Base-by-base conservation (phyloP, 2,329 filamentous ascomycete species). In the Paraphoma sp. region DNA sequence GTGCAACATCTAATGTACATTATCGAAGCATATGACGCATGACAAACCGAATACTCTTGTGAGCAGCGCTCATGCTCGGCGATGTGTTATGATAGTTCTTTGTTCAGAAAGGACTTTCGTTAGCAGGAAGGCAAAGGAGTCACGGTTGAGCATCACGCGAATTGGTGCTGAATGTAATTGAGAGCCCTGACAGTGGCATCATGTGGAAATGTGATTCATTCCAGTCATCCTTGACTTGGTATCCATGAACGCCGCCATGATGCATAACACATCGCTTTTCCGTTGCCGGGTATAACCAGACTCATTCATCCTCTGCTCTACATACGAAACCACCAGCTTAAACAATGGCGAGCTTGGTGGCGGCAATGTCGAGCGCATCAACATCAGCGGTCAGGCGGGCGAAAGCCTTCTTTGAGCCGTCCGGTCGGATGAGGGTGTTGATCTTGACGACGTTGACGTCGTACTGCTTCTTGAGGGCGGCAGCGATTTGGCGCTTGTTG, bases 401-500 rank as follows among this genome's bases (percentile, higher is more conserved):
- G 79, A 95, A 99, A 64, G 95, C 95, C 91, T 99, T 99, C 92
- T 99, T 99, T 78, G 89, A 87, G 77, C 95, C 95, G 79, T 99
- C 93, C 67, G 95, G 95, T 81, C 93, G 91, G 86, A 99, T 93
- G 73, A 99, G 88, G 73, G 95, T 99, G 89, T 99, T 99, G 87
- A 99, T 93, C 91, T 98, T 98, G 84, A 98, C 85, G 74, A 88
- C 91, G 79, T 97, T 94, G 70, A 99, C 95, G 81, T 98, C 95
- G 83, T 99, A 99, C 71, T 98, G 90, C 89, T 95, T 97, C 93
- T 98, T 99, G 72, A 99, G 86, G 65, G 94, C 91, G 76, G 88
- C 86, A 88, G 97, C 97, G 86, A 99, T 99, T 86, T 99, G 95
- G 80, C 93, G 89, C 92, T 99, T 99, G 89, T 99, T 99, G 82